These are phyloP conservation scores for Zygosaccharomyces sapae DNA, from an alignment of 1,139 yeast species.

Conservation along the genomic window DNA sequence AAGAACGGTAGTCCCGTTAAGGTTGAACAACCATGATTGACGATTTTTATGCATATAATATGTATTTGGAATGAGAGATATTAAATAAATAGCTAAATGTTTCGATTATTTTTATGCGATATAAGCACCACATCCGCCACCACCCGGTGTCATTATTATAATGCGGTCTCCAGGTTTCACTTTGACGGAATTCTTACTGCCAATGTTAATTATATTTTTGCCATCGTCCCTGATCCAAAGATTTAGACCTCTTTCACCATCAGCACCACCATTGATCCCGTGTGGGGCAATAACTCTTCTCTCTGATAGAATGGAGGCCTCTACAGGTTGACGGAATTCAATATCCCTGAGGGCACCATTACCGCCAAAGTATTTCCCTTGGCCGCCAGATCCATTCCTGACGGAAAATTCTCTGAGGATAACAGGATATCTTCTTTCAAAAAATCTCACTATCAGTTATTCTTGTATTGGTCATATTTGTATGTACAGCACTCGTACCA, in stretches of 20 bases:
- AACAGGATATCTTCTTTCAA: slow-evolving; percentile 64
- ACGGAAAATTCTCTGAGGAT: slow-evolving; percentile 51
- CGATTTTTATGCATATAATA: neutral
- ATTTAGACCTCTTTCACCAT: slow-evolving; percentile 58
- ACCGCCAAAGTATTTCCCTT: slow-evolving; percentile 54
- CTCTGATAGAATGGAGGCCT: slow-evolving; percentile 58
- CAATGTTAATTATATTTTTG: slow-evolving; percentile 43
- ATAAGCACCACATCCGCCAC: slow-evolving; percentile 48
- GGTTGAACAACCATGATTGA: slow-evolving; percentile 39
- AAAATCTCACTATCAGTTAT: slow-evolving; percentile 67
- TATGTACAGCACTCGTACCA: slow-evolving; percentile 62
- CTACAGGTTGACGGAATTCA: slow-evolving; percentile 53
- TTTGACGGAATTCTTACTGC: slow-evolving; percentile 54
- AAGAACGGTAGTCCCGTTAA: slow-evolving; percentile 54
- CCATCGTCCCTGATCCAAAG: slow-evolving; percentile 45
- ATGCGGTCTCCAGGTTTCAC: slow-evolving; percentile 54
- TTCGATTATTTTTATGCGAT: neutral
- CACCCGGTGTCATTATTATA: slow-evolving; percentile 52
- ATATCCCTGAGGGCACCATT: slow-evolving; percentile 60
- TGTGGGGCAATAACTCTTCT: slow-evolving; percentile 57
- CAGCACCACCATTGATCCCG: slow-evolving; percentile 57
- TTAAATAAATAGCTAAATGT: neutral
- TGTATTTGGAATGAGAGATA: too few relatives aligned
- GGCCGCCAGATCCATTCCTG: slow-evolving; percentile 55
- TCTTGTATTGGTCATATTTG: slow-evolving; percentile 68